Conservation (phyloP, 2,329 filamentous ascomycete genomes). For the Teratosphaeria zuluensis region DNA sequence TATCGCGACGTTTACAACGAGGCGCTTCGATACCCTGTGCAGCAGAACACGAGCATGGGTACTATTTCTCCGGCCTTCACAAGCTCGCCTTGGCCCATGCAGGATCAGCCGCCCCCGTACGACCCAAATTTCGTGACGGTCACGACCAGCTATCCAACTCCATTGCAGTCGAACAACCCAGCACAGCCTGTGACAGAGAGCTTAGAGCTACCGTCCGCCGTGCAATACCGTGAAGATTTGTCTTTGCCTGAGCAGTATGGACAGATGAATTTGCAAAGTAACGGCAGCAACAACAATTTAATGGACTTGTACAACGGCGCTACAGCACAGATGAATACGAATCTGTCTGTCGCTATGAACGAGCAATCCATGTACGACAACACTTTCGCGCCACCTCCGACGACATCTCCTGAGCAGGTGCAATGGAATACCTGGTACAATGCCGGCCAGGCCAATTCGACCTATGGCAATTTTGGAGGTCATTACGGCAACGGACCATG, state of each 20-base stretch:
- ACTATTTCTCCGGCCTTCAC: not conserved
- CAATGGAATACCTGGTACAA: not conserved
- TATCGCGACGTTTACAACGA: not conserved
- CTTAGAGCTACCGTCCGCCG: not conserved
- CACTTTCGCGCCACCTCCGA: not conserved
- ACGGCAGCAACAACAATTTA: not conserved
- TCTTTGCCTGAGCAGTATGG: not conserved
- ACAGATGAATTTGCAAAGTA: not conserved
- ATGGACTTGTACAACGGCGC: not conserved
- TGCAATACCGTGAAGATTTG: not conserved
- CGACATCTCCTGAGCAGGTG: not conserved
- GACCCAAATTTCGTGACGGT: not conserved
- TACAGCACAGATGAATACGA: not conserved
- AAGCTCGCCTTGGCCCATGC: not conserved
- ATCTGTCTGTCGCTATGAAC: not conserved
- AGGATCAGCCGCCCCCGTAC: not conserved
- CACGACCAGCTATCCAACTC: not conserved
- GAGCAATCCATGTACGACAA: not conserved
- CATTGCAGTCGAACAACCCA: not conserved
- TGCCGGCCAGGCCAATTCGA: not conserved
- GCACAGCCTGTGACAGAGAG: not conserved
- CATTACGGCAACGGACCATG: not conserved
- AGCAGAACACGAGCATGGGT: not conserved
- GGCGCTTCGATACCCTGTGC: not conserved
- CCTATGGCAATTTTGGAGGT: not conserved